phyloP scores from a whole-genome alignment of 257 asterid genomes.

The Solanum verrucosum region DNA sequence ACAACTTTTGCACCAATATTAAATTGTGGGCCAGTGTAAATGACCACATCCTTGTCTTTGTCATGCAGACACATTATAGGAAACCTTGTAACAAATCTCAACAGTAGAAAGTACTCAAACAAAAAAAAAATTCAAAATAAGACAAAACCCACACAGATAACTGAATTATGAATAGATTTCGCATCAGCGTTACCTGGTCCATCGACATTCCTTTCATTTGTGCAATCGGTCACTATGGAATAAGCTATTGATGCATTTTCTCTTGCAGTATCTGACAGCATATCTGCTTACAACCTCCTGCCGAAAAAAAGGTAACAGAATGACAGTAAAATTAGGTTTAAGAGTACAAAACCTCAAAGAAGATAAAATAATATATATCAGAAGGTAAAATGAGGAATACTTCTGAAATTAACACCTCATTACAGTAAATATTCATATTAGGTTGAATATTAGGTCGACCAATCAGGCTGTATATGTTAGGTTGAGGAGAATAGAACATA shows the following conservation, averaged over 20 bases:
- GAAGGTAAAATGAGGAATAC: background rate
- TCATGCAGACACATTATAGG: background rate
- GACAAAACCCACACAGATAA: background rate
- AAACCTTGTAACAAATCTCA: background rate
- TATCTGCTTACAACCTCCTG: slow-evolving; percentile 19
- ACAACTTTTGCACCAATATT: background rate
- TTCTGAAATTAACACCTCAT: background rate
- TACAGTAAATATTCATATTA: background rate
- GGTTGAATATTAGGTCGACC: background rate
- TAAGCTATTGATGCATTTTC: slow-evolving; percentile 32
- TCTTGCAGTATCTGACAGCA: slow-evolving; percentile 50
- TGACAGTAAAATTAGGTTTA: background rate
- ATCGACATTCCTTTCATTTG: too few relatives aligned
- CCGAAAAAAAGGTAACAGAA: background rate
- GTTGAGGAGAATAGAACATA: background rate
- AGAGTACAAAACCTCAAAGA: background rate
- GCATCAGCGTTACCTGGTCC: slow-evolving; percentile 38
- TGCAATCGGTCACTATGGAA: slow-evolving; percentile 36
- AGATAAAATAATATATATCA: background rate
- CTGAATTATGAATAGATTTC: slow-evolving; percentile 5
- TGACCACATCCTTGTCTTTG: background rate
- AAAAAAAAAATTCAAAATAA: background rate
- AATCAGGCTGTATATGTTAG: background rate
- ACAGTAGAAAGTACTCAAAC: background rate
- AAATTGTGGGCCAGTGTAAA: background rate